Base-by-base conservation (phyloP, 371 early-diverging fungal species). In the Mortierella polycephala region DNA sequence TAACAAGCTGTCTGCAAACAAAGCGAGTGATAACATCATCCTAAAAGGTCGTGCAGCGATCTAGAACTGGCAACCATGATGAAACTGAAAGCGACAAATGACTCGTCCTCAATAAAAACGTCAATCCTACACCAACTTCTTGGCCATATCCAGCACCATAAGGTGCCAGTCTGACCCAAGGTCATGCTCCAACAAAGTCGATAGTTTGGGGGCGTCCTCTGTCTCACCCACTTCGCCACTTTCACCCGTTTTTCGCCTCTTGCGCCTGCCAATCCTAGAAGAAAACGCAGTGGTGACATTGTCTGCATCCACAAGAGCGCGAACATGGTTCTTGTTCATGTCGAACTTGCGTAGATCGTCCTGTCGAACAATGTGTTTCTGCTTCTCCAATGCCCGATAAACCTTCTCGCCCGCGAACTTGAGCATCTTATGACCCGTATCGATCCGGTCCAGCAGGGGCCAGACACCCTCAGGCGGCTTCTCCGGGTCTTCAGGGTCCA, bases 361-460 rank as follows among this genome's bases (percentile, higher is more conserved):
- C 0, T 37, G 44, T n/a, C n/a, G 14, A 7, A 62, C 23, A 5
- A 53, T 12, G n/a, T 62, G 44, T 16, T 53, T 52, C n/a, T 62
- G 39, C 45, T 52, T 62, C 45, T 44, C 62, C 62, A 62, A 20
- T 6, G 41, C 30, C 8, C 44, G 23, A 18, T 52, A 62, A 9
- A 62, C 62, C 45, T 52, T 51, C 37, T 62, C 62, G 41, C 44
- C 62, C 8, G 62, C 52, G 44, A 53, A 62, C n/a, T 30, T n/a
- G 1, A 45, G n/a, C 45, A 54, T 30, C 45, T 62, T 62, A 45
- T 54, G 54, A 11, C 44, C 21, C 9, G 54, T 53, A n/a, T 54
- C 62, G 46, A 53, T 54, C 20, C 51, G 39, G 10, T 62, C 62
- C 55, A 53, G 10, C 54, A 62, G 7, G 5, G 45, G 54, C 54